Evolutionary conservation across 495 filamentous ascomycete genomes (phyloP).

Genomic region (Penicillium crystallinum): DNA sequence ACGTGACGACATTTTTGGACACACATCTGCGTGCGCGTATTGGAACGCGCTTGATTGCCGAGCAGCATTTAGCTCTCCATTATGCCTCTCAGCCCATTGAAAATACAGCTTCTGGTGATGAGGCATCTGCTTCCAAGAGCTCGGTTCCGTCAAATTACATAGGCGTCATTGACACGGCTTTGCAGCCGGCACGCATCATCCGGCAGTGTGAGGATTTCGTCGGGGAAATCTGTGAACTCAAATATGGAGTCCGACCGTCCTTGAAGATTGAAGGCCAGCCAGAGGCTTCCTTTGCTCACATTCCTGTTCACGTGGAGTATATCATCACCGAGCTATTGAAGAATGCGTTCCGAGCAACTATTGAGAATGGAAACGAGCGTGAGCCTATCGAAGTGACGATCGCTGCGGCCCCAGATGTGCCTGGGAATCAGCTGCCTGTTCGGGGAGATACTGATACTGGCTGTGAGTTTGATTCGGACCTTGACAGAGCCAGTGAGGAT

Average conservation of each 20-base stretch:
- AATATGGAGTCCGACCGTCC: slow-evolving; percentile 83
- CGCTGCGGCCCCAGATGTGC: slow-evolving; percentile 69
- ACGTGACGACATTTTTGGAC: slow-evolving; percentile 88
- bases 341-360: slow-evolving; percentile 89
- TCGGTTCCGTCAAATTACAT: slow-evolving; percentile 67
- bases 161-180: slow-evolving; percentile 91
- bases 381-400: slow-evolving; percentile 90
- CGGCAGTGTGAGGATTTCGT: slow-evolving; percentile 83
- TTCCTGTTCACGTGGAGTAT: slow-evolving; percentile 94
- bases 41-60: slow-evolving; percentile 87
- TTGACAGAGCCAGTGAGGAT: slow-evolving; percentile 28
- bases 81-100: slow-evolving; percentile 70
- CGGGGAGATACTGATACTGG: slow-evolving; percentile 28
- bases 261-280: slow-evolving; percentile 78
- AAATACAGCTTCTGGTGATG: slow-evolving; percentile 7
- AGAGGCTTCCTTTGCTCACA: slow-evolving; percentile 77
- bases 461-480: slow-evolving; percentile 28
- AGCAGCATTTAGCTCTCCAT: slow-evolving; percentile 94
- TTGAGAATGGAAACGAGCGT: slow-evolving; percentile 71
- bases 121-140: slow-evolving; percentile 25
- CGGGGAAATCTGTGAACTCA: slow-evolving; percentile 90
- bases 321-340: slow-evolving; percentile 95
- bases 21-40: slow-evolving; percentile 91
- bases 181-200: slow-evolving; percentile 76
- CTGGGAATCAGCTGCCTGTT: slow-evolving; percentile 17